phyloP scores from a whole-genome alignment of 495 filamentous ascomycete species.

The Tetracladium setigerum region DNA sequence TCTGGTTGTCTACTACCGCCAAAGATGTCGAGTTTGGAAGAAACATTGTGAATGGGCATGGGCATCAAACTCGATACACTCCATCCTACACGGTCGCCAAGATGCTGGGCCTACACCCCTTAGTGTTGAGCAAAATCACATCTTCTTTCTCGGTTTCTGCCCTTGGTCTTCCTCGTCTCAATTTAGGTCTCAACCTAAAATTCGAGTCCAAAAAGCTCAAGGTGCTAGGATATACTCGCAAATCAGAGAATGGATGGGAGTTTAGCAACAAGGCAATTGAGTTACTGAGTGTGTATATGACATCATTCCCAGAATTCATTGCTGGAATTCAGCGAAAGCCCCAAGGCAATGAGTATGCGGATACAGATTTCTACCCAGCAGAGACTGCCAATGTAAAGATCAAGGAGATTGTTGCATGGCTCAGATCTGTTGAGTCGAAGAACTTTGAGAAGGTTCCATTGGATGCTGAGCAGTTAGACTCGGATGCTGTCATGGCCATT shows the following conservation, averaged over 20 bases:
- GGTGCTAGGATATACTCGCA: constrained; percentile 90
- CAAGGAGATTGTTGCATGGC: constrained; percentile 85
- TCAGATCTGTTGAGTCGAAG: constrained; percentile 83
- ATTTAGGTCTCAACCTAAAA: constrained; percentile 92
- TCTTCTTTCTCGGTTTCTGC: constrained; percentile 82
- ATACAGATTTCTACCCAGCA: constrained; percentile 76
- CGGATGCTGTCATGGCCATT: constrained; percentile 74
- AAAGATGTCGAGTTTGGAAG: constrained; percentile 78
- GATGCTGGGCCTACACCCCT: constrained; percentile 69
- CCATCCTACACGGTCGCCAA: constrained; percentile 83
- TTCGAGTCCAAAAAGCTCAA: constrained; percentile 94
- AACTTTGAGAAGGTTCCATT: constrained; percentile 89
- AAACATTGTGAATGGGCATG: constrained; percentile 58
- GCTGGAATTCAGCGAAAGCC: constrained; percentile 73
- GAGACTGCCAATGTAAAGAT: constrained; percentile 54
- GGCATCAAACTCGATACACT: constrained; percentile 62
- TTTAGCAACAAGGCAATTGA: constrained; percentile 80
- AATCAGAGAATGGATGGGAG: constrained; percentile 82
- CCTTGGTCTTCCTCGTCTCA: constrained; percentile 65
- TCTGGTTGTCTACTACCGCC: constrained; percentile 61
- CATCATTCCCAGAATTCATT: constrained; percentile 90
- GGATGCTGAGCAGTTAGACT: constrained; percentile 93
- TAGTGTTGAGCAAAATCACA: constrained; percentile 92
- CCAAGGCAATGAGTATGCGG: constrained; percentile 51
- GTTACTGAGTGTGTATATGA: constrained; percentile 82